Evolutionary conservation across 495 filamentous ascomycete genomes (phyloP), one percentile per base, ranked within the genome.

Genomic region (Cercophora scortea): DNA sequence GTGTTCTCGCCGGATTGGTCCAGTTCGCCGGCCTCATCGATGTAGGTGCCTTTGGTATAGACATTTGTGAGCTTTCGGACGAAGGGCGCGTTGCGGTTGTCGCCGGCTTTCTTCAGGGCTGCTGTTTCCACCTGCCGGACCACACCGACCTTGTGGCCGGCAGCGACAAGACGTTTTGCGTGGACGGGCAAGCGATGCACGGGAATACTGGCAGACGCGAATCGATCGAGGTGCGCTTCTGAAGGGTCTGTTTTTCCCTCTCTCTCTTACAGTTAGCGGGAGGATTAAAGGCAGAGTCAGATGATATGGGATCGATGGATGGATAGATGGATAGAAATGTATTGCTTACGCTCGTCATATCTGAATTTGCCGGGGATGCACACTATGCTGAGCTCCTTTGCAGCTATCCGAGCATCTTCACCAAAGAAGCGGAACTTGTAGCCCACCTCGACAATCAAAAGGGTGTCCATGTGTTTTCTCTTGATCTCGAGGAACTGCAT

Each of bases 381-480:
- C 36, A 97, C 88, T 60, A 99, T 97, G 52, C 87, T 86, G 52
- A 99, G 72, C 63, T 92, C 90, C 63, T 93, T 95, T 6, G 90
- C 86, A 13, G 93, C 94, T 50, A 83, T 79, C 51, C 90, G 79
- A 6, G 93, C 93, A 74, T 99, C 93, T 61, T 96, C 92, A n/a
- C 94, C 93, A 61, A 95, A 95, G 73, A 99, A 96, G 41, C 85
- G 81, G 72, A 93, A 99, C 66, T 99, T 99, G 66, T 99, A 99
- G 32, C 93, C 93, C 6, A 99, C 93, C 61, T 99, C 90, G 16
- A 96, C 81, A 3, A 96, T 82, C 39, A 99, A 69, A 8, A 97
- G 52, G 0, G 91, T 92, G 60, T 96, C 91, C 75, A 90, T 84
- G 64, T 97, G 80, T 56, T 91, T 88, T 50, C 82, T 78, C 71